phyloP scores from a whole-genome alignment of 129 eudicot species.

The Daucus carota region DNA sequence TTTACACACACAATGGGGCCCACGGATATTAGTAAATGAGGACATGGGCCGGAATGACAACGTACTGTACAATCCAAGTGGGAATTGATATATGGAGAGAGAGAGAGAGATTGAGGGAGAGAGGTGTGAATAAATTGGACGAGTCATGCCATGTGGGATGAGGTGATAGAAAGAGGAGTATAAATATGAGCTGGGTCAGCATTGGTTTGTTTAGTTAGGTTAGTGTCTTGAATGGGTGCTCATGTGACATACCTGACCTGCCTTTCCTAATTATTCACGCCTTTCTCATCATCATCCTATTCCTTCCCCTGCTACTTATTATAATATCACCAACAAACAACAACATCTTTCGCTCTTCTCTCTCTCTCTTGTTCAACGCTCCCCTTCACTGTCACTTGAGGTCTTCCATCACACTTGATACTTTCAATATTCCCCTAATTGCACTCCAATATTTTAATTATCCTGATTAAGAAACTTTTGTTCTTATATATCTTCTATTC shows the following conservation, averaged over 20 bases:
- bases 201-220: slow-evolving; percentile 9
- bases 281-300: not conserved
- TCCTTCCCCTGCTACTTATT: not conserved
- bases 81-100: not conserved
- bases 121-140: not conserved
- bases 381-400: not conserved
- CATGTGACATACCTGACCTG: slow-evolving; percentile 5
- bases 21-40: not conserved
- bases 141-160: slow-evolving; percentile 9
- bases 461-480: no score
- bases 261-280: slow-evolving; percentile 11
- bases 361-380: not conserved
- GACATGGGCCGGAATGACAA: not conserved
- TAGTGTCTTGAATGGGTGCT: slow-evolving; percentile 1
- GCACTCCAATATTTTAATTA: no score
- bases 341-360: not conserved
- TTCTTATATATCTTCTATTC: no score
- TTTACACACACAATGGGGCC: not conserved
- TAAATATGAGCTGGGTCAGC: not conserved
- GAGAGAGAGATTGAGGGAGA: no score
- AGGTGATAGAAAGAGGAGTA: not conserved
- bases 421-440: not conserved
- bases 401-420: not conserved
- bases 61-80: not conserved
- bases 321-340: not conserved